Percentiles rank a stretch among this genome's conserved stretches.
Evolutionary conservation across 495 filamentous ascomycete genomes (phyloP).

Genomic region (Talaromyces stipitatus): DNA sequence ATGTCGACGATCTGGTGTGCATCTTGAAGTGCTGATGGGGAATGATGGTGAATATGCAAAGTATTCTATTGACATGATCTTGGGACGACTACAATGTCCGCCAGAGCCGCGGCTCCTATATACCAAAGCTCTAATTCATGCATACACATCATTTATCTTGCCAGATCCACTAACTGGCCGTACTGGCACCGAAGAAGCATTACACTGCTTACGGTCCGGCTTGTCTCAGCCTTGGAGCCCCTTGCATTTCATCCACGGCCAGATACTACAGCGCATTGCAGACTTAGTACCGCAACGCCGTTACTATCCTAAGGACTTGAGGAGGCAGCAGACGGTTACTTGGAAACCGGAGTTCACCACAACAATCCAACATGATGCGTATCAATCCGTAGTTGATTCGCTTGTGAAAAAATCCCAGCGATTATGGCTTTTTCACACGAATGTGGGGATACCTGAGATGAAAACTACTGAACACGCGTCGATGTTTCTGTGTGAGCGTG

Average conservation of each 20-base stretch:
- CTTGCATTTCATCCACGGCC: slow-evolving; percentile 24
- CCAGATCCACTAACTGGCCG: slow-evolving; percentile 47
- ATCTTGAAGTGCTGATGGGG: slow-evolving; percentile 32
- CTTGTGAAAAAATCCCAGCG: slow-evolving; percentile 34
- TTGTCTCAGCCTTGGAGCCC: slow-evolving; percentile 40
- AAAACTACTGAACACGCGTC: not conserved
- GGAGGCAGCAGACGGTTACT: slow-evolving; percentile 37
- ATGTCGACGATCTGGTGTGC: slow-evolving; percentile 14
- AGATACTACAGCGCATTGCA: slow-evolving; percentile 35
- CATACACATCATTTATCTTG: slow-evolving; percentile 47
- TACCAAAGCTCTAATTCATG: slow-evolving; percentile 48
- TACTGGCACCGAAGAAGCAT: slow-evolving; percentile 54
- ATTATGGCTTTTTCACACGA: slow-evolving; percentile 20
- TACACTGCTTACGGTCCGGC: slow-evolving; percentile 38
- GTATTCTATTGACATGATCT: slow-evolving; percentile 38
- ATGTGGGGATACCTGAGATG: not conserved
- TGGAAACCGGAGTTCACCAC: slow-evolving; percentile 38
- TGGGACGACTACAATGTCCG: slow-evolving; percentile 41
- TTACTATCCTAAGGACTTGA: slow-evolving; percentile 49
- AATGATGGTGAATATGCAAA: slow-evolving; percentile 26
- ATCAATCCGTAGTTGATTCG: slow-evolving; percentile 22
- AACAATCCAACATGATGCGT: slow-evolving; percentile 49
- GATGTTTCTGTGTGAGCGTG: slow-evolving; percentile 22
- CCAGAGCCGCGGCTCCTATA: slow-evolving; percentile 43
- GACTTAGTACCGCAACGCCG: slow-evolving; percentile 42